A percentile compares a stretch with the other conserved stretches of the same genome.
phyloP scores from a whole-genome alignment of 2,329 filamentous ascomycete species.

The Epichloe gansuensis region DNA sequence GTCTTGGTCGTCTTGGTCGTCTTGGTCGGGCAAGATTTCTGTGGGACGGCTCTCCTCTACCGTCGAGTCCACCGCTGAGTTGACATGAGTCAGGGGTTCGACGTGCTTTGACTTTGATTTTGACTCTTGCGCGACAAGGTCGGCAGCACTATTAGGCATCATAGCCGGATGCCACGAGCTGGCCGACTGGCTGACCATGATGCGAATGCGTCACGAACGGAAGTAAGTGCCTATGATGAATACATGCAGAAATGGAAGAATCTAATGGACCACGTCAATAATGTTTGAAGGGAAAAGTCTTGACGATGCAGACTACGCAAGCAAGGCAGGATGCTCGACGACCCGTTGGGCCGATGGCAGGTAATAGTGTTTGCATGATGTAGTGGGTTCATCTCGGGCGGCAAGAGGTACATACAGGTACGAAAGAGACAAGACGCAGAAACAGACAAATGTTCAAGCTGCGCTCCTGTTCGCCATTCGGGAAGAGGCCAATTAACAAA shows the following conservation, averaged over 20 bases:
- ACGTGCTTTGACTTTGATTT: not conserved
- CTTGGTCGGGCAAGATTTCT: not conserved
- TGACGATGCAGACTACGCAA: constrained; percentile 6
- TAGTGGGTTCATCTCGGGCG: not conserved
- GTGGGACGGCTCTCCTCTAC: not conserved
- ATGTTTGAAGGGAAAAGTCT: not conserved
- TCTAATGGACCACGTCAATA: not conserved
- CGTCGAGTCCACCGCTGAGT: not conserved
- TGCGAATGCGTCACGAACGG: constrained; percentile 8
- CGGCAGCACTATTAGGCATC: constrained; percentile 21
- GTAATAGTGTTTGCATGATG: not conserved
- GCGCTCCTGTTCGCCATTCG: constrained; percentile 10
- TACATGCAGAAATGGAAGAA: not conserved
- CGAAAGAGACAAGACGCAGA: constrained; percentile 9
- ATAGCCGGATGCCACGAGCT: constrained; percentile 29
- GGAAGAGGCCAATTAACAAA: not conserved
- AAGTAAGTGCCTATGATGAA: constrained; percentile 1
- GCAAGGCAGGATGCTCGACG: not conserved
- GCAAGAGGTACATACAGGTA: not conserved
- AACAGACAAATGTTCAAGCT: constrained; percentile 8
- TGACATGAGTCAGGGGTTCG: not conserved
- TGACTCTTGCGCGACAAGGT: not conserved
- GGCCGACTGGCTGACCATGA: constrained; percentile 25
- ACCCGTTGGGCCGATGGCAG: not conserved
- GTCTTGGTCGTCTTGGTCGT: constrained; percentile 5